Conservation (phyloP, 1,284 basidiomycete species). For the Neonothopanus nambi region DNA sequence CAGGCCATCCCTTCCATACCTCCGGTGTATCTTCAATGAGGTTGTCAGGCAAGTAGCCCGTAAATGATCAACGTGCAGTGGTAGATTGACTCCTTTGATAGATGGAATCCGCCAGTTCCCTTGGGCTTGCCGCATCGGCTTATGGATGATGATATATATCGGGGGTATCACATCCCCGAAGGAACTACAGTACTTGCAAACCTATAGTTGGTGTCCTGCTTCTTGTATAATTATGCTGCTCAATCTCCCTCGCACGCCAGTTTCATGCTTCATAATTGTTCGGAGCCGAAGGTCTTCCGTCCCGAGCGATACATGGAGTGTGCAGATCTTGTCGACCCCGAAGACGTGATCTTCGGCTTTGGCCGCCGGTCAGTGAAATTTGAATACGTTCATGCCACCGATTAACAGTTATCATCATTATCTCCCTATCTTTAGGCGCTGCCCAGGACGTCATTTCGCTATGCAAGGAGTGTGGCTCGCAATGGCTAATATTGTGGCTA, state of each 20-base stretch:
- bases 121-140: constrained; percentile 50
- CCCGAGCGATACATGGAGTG: constrained; percentile 40
- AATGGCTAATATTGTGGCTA: constrained; percentile 9
- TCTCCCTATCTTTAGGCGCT: too few species aligned
- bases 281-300: constrained; percentile 36
- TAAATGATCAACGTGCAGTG: background rate
- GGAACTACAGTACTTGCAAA: constrained; percentile 38
- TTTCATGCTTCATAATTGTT: constrained; percentile 40
- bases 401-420: constrained; percentile 9
- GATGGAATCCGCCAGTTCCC: constrained; percentile 45
- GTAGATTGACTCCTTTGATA: constrained; percentile 21
- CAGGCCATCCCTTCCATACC: constrained; percentile 52
- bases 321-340: constrained; percentile 37
- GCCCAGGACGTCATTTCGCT: constrained; percentile 42
- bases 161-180: constrained; percentile 46
- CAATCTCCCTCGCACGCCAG: constrained; percentile 23
- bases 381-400: constrained; percentile 3
- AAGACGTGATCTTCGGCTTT: constrained; percentile 44
- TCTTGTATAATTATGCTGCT: background rate
- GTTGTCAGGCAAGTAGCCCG: constrained; percentile 40
- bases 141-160: constrained; percentile 50
- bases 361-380: constrained; percentile 37
- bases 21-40: constrained; percentile 51
- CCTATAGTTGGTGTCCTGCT: constrained; percentile 13
- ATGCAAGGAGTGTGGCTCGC: constrained; percentile 11